These are phyloP conservation scores for Tulasnella calospora DNA, from an alignment of 768 basidiomycete genomes.

Conservation along the genomic window DNA sequence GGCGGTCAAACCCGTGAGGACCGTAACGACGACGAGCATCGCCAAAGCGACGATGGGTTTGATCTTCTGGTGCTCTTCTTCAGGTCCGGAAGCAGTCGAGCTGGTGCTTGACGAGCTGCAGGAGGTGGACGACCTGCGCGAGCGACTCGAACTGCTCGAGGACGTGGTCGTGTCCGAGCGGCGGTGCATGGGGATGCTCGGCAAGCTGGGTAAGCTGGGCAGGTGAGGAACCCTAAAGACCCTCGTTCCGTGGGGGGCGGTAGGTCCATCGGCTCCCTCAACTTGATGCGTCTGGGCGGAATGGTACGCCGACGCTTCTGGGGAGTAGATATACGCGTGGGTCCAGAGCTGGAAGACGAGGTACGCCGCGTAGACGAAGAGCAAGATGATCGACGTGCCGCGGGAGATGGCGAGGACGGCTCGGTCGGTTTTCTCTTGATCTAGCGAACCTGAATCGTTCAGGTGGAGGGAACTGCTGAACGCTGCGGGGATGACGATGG, in stretches of 20 bases:
- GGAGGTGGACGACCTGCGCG: neutral
- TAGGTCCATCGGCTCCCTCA: slow-evolving; percentile 10
- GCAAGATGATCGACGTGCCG: slow-evolving; percentile 23
- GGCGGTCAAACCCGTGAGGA: slow-evolving; percentile 43
- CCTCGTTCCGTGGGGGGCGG: neutral
- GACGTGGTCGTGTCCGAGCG: neutral
- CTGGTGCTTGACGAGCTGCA: neutral
- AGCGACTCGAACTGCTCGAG: neutral
- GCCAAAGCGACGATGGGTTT: slow-evolving; percentile 50
- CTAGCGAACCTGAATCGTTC: neutral
- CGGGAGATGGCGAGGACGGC: slow-evolving; percentile 23
- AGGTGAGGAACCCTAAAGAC: slow-evolving; percentile 21
- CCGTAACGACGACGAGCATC: slow-evolving; percentile 55
- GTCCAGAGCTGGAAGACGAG: slow-evolving; percentile 68
- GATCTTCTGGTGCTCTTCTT: slow-evolving; percentile 51
- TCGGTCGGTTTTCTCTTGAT: neutral
- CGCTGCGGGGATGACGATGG: slow-evolving; percentile 23
- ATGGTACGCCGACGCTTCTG: slow-evolving; percentile 22
- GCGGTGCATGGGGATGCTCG: neutral
- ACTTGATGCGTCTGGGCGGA: slow-evolving; percentile 16
- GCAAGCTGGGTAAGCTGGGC: slow-evolving; percentile 19
- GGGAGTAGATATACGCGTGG: slow-evolving; percentile 61
- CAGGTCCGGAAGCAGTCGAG: slow-evolving; percentile 27
- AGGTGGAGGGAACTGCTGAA: slow-evolving; percentile 23
- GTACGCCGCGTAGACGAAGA: slow-evolving; percentile 25